Evolutionary conservation across 495 filamentous ascomycete genomes (phyloP), one percentile per base, ranked within the genome.

Genomic region (Aspergillus haitiensis): DNA sequence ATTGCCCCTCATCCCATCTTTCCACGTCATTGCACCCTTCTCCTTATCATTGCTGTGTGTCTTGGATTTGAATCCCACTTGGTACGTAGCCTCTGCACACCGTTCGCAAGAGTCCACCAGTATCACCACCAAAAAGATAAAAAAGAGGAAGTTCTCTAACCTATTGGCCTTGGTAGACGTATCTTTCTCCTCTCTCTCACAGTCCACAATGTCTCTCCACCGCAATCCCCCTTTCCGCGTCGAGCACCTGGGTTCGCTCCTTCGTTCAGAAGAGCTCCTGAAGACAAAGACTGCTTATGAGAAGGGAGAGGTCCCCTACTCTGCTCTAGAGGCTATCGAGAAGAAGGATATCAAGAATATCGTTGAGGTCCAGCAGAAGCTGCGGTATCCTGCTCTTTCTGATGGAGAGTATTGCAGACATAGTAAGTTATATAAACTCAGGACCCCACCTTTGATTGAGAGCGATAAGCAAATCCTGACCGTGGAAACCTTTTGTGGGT

Each of bases 241-340:
- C 48, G 91, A 93, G 78, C 90, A 93, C 66, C 76, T 96, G 62
- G 91, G 91, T 63, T 93, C 89, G 33, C 84, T 94, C 18, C 83
- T 93, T 18, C 85, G 91, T 15, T 89, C 90, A 42, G 72, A 89
- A 44, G 67, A 82, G 32, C 82, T 94, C 5, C 80, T 93, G 49
- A 76, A 84, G n/a, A 82, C 79, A 62, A 85, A 87, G 59, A 71
- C 82, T 27, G 79, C 76, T 33, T 72, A 81, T 27, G 86, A 90
- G 61, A 71, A 79, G 46, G 77, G 77, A 16, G 70, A 77, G 64
- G 65, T 67, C 16, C 52, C 70, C 27, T 55, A 75, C 57, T 55
- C 72, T 9, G 70, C 80, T 51, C 66, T 85, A 31, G 65, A 53
- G 6, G 68, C 62, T 6, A 67, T 87, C 48, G 88, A 92, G 71